Percentiles rank a stretch among this genome's conserved stretches.
phyloP scores from a whole-genome alignment of 2,329 filamentous ascomycete species.

The Alternaria alternata region DNA sequence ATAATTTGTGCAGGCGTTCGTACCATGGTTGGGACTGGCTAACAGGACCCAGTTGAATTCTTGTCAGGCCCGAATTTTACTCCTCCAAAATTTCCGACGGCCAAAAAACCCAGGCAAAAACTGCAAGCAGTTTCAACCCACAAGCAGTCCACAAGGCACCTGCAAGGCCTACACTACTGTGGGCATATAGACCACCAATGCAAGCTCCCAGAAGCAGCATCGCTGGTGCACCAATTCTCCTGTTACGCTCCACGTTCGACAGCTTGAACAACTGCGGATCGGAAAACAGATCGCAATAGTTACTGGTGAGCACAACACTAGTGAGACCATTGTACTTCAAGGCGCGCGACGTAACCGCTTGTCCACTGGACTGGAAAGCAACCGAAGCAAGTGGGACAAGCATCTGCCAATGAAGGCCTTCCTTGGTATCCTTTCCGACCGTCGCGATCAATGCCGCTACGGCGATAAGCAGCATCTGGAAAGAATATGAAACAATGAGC shows the following conservation, averaged over 20 bases:
- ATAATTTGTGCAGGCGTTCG: background rate
- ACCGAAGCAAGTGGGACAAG: constrained; percentile 73
- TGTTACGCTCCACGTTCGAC: constrained; percentile 62
- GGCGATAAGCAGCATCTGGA: constrained; percentile 55
- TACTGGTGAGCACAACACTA: constrained; percentile 80
- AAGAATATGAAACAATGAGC: constrained; percentile 57
- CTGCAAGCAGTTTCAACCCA: constrained; percentile 50
- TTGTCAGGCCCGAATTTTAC: background rate
- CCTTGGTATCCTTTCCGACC: constrained; percentile 48
- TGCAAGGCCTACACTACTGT: constrained; percentile 60
- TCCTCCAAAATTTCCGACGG: constrained; percentile 38
- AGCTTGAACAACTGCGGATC: constrained; percentile 63
- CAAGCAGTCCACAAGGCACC: constrained; percentile 61
- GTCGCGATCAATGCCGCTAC: constrained; percentile 55
- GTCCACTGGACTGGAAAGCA: constrained; percentile 79
- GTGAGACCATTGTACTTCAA: constrained; percentile 75
- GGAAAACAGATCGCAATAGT: constrained; percentile 82
- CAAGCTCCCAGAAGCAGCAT: constrained; percentile 64
- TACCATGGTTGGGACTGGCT: background rate
- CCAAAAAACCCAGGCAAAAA: constrained; percentile 55
- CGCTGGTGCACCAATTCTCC: constrained; percentile 60
- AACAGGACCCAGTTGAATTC: background rate
- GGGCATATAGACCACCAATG: constrained; percentile 63
- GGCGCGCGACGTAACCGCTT: constrained; percentile 77
- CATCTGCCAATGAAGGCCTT: constrained; percentile 58